Conservation (phyloP, 176 grass and related monocot species). For the Secale cereale region DNA sequence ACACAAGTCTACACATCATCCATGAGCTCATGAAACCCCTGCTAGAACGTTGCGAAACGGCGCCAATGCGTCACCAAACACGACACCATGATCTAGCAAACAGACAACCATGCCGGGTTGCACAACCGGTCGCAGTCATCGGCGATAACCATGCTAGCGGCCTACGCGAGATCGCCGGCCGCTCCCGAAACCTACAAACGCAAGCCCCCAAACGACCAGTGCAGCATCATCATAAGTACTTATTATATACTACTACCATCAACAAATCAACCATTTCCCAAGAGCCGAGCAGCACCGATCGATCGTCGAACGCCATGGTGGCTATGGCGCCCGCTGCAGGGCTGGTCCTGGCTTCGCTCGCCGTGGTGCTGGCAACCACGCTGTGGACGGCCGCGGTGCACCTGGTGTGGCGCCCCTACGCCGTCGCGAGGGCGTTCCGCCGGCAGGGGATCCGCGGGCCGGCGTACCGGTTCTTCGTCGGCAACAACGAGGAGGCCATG, state of each 20-base stretch:
- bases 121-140: background rate
- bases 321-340: background rate
- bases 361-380: background rate
- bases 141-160: background rate
- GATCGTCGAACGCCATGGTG: background rate
- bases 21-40: background rate
- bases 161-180: background rate
- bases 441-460: constrained; percentile 43
- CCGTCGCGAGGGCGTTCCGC: constrained; percentile 19
- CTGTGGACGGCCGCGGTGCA: constrained; percentile 29
- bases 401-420: constrained; percentile 53
- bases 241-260: background rate
- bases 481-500: constrained; percentile 28
- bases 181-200: background rate
- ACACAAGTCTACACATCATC: background rate
- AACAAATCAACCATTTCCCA: background rate
- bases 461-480: constrained; percentile 40
- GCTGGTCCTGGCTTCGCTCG: background rate
- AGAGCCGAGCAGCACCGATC: background rate
- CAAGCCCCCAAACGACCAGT: background rate
- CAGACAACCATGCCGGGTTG: background rate
- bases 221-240: background rate
- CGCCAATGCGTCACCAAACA: background rate
- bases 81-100: background rate
- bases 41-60: background rate